Conservation (phyloP, 106 monocot genomes). For the Phalaenopsis equestris region DNA sequence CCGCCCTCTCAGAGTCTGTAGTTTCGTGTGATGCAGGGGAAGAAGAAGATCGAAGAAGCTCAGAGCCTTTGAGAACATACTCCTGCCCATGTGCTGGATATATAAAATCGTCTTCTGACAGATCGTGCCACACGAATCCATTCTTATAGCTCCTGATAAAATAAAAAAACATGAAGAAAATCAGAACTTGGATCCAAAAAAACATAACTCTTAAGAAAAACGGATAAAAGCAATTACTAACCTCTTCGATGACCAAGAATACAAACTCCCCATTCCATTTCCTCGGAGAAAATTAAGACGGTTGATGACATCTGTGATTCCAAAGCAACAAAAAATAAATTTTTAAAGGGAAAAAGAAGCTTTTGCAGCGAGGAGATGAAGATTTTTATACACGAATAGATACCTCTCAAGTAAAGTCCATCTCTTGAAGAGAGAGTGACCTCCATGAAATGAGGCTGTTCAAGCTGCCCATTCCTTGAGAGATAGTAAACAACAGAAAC, state of each 20-base stretch:
- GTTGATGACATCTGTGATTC: constrained; percentile 47
- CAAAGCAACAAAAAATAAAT: neutral
- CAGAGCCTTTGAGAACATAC: constrained; percentile 91
- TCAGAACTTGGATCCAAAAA: neutral
- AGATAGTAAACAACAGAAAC: constrained; percentile 84
- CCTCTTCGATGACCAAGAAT: constrained; percentile 92
- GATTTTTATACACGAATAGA: neutral
- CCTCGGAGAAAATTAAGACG: constrained; percentile 72
- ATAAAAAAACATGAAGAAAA: neutral
- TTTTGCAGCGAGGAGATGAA: neutral
- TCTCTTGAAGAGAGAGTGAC: constrained; percentile 55
- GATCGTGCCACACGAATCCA: constrained; percentile 97
- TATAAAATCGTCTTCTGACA: constrained; percentile 74
- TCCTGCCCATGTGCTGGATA: constrained; percentile 66
- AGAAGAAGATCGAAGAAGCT: constrained; percentile 22
- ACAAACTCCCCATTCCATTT: constrained; percentile 59
- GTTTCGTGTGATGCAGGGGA: constrained; percentile 14
- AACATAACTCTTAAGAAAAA: neutral
- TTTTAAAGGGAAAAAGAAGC: neutral
- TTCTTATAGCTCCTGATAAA: constrained; percentile 76
- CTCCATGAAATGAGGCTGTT: constrained; percentile 97
- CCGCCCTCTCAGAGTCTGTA: constrained; percentile 10
- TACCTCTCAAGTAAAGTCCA: constrained; percentile 76
- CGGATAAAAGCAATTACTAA: neutral
- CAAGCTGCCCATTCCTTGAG: constrained; percentile 65